phyloP scores from a whole-genome alignment of 495 filamentous ascomycete genomes.

The Penicillium paradoxum region DNA sequence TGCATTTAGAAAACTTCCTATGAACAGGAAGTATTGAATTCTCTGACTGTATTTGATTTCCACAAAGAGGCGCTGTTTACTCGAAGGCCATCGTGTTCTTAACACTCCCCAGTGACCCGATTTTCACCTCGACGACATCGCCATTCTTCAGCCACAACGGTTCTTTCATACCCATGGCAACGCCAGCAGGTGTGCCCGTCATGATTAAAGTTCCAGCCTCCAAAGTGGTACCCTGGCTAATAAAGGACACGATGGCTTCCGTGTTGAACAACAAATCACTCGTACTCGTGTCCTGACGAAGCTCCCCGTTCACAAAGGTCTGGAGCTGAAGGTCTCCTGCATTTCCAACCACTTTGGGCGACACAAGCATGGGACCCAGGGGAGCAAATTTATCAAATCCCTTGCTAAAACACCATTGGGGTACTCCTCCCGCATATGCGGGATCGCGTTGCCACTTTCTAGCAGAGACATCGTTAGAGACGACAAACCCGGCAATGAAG shows the following conservation, averaged over 20 bases:
- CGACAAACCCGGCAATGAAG: conserved; percentile 54
- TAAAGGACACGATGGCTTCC: conserved; percentile 56
- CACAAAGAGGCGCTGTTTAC: background rate
- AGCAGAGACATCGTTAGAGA: conserved; percentile 53
- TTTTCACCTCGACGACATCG: background rate
- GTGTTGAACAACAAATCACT: conserved; percentile 68
- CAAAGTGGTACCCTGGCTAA: conserved; percentile 63
- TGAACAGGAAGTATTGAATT: too few species aligned
- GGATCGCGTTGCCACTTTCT: conserved; percentile 53
- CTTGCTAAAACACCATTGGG: conserved; percentile 53
- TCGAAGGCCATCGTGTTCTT: background rate
- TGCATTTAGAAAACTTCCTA: too few species aligned
- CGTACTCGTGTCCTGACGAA: conserved; percentile 60
- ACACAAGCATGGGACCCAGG: conserved; percentile 49
- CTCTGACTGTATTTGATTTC: too few species aligned
- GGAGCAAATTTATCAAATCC: conserved; percentile 53
- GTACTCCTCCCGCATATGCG: conserved; percentile 18
- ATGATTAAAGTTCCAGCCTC: conserved; percentile 68
- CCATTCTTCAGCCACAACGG: background rate
- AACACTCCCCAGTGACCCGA: background rate
- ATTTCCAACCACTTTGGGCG: conserved; percentile 33
- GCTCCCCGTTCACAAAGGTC: conserved; percentile 60
- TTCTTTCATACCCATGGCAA: background rate
- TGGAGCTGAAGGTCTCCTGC: conserved; percentile 54
- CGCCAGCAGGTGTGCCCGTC: conserved; percentile 54